Evolutionary conservation across 208 protist species (phyloP).

Genomic region (Crithidia thermophila): DNA sequence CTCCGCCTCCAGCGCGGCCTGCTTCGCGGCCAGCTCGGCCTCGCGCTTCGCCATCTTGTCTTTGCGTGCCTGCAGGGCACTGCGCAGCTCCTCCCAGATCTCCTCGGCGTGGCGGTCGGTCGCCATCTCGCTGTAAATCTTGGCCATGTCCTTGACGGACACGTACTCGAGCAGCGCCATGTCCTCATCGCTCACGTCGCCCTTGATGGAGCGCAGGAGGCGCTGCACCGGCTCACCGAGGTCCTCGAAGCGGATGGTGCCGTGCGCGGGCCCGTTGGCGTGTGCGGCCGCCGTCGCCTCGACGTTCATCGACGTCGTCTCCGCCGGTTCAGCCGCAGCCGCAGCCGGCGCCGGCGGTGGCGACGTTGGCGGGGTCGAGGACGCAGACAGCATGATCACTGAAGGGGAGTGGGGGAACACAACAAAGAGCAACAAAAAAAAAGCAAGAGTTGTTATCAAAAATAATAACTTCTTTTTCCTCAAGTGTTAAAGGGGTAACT

Average conservation of each 20-base stretch:
- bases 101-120: slow-evolving; percentile 62
- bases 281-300: not conserved
- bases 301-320: not conserved
- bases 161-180: slow-evolving; percentile 83
- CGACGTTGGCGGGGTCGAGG: not conserved
- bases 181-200: slow-evolving; percentile 69
- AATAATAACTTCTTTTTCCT: too few species aligned
- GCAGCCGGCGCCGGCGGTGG: not conserved
- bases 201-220: slow-evolving; percentile 68
- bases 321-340: not conserved
- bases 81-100: slow-evolving; percentile 78
- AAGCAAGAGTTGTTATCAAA: too few species aligned
- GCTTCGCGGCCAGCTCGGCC: slow-evolving; percentile 43
- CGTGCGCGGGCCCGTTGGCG: not conserved
- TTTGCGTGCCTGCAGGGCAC: slow-evolving; percentile 50
- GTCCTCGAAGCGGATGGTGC: slow-evolving; percentile 86
- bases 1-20: slow-evolving; percentile 39
- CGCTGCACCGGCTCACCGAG: slow-evolving; percentile 85
- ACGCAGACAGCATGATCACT: not conserved
- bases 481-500: too few species aligned
- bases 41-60: slow-evolving; percentile 47
- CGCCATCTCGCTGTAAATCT: slow-evolving; percentile 83
- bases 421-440: not conserved
- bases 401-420: not conserved
- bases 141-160: slow-evolving; percentile 87